Evolutionary conservation across 805 yeast species (phyloP), one percentile per base, ranked within the genome.

Genomic region (Yarrowia sp.): DNA sequence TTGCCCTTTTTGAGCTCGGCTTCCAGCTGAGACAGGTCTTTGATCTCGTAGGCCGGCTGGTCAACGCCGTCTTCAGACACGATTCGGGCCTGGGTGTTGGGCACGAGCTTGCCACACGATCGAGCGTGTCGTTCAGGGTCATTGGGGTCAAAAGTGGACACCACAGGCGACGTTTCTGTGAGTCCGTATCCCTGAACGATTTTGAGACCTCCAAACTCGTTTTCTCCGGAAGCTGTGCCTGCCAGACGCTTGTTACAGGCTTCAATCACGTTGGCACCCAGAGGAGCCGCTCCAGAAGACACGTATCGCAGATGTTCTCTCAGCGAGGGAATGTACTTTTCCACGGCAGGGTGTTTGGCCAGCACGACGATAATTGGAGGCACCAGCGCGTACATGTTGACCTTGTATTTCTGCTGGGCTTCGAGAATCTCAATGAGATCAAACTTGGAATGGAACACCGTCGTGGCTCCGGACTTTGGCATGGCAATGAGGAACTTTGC

Each of bases 221-320:
- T 46, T 10, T 46, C 66, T 2, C 66, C 66, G 14, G 66, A 38
- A 7, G 42, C 12, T 69, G 52, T 13, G 69, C 73, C 33, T 44
- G 69, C 14, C 50, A 64, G 33, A 14, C 67, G 67, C 12, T 9
- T 10, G 15, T 42, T 49, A 20, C 60, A 49, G 4, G 67, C 60
- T 12, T 39, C 50, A 30, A 40, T 40, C 9, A 64, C 49, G 12
- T 49, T 34, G 7, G 60, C 67, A 6, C 67, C 60, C 12, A 86
- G 81, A 33, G 85, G 83, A 47, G 85, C 83, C 15, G 87, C 85
- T 65, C 85, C 83, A 15, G 71, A 72, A 68, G 82, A 75, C 66
- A 82, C 80, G 69, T 78, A 77, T 60, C 75, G 73, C 38, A 84
- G 75, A 9, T 81, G 74, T 40, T 76, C 76, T 6, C 78, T 75